phyloP scores from a whole-genome alignment of 805 yeast genomes.

The Cyberlindnera veronae region DNA sequence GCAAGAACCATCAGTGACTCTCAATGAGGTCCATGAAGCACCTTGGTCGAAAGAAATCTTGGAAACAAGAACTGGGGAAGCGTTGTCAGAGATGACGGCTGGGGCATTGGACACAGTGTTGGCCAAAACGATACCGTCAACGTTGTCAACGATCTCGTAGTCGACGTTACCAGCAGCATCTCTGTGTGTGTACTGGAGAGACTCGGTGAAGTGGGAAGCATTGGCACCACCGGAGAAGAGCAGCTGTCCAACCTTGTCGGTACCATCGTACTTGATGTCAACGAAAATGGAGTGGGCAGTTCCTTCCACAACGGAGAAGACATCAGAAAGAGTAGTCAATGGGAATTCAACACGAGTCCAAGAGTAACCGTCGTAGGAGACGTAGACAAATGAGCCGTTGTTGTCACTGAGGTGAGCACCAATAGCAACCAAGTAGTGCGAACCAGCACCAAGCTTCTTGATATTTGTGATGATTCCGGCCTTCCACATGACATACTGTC shows the following conservation, averaged over 20 bases:
- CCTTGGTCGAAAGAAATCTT: slow-evolving; percentile 39
- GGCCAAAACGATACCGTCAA: slow-evolving; percentile 63
- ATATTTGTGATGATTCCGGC: slow-evolving; percentile 32
- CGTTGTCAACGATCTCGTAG: slow-evolving; percentile 38
- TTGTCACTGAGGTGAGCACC: slow-evolving; percentile 27
- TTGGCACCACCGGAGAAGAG: slow-evolving; percentile 40
- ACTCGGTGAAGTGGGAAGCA: slow-evolving; percentile 47
- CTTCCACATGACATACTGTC: slow-evolving; percentile 29
- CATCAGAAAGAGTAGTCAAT: slow-evolving; percentile 15
- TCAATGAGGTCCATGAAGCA: slow-evolving; percentile 30
- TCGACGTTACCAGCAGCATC: slow-evolving; percentile 31
- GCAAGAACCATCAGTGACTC: slow-evolving; percentile 26
- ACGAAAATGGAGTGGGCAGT: slow-evolving; percentile 39
- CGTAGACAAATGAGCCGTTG: slow-evolving; percentile 26
- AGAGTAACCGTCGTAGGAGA: slow-evolving; percentile 31
- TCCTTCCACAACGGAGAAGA: slow-evolving; percentile 35
- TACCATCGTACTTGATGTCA: slow-evolving; percentile 28
- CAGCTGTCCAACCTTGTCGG: slow-evolving; percentile 28
- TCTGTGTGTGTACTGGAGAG: slow-evolving; percentile 40
- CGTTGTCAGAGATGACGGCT: slow-evolving; percentile 10
- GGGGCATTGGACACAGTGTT: slow-evolving; percentile 30
- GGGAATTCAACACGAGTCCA: slow-evolving; percentile 38
- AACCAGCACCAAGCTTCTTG: slow-evolving; percentile 33
- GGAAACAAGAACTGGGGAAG: slow-evolving; percentile 22
- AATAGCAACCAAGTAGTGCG: slow-evolving; percentile 34